Percentiles rank a stretch among this genome's conserved stretches.
Conservation (phyloP, 2,329 filamentous ascomycete genomes). For the Calonectria fujianensis region DNA sequence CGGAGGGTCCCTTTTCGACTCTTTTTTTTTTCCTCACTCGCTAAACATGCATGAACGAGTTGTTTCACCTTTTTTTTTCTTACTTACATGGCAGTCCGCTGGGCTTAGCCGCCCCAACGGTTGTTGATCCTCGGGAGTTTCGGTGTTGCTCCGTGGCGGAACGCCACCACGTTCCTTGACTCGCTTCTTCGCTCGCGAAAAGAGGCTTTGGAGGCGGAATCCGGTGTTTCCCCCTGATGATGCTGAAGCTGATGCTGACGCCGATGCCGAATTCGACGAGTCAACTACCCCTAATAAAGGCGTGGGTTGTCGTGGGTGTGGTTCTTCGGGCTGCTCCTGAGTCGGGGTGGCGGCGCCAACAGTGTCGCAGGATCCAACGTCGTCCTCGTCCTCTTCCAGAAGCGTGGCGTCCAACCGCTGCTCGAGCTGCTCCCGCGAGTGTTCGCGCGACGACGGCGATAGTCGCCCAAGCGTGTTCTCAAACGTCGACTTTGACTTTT, state of each 20-base stretch:
- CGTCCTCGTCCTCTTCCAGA: slow-evolving; percentile 40
- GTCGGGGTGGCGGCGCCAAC: slow-evolving; percentile 27
- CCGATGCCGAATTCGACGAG: slow-evolving; percentile 19
- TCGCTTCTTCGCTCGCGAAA: slow-evolving; percentile 51
- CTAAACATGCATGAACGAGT: slow-evolving; percentile 5
- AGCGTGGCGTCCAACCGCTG: slow-evolving; percentile 45
- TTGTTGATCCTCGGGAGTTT: slow-evolving; percentile 25
- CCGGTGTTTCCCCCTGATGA: slow-evolving; percentile 31
- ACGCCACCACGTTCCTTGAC: slow-evolving; percentile 47
- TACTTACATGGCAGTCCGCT: slow-evolving; percentile 48
- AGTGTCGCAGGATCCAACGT: slow-evolving; percentile 40
- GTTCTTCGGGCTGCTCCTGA: slow-evolving; percentile 23
- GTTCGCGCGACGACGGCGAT: slow-evolving; percentile 17
- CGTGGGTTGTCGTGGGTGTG: neutral
- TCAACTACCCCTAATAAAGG: slow-evolving; percentile 2
- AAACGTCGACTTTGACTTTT: slow-evolving; percentile 41
- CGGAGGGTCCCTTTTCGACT: slow-evolving; percentile 12
- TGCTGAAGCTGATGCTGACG: neutral
- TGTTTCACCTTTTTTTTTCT: slow-evolving; percentile 12
- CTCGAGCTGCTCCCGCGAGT: slow-evolving; percentile 23
- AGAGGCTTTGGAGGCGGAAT: slow-evolving; percentile 48
- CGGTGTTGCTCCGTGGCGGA: slow-evolving; percentile 18
- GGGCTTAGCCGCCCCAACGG: slow-evolving; percentile 34
- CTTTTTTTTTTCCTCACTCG: neutral
- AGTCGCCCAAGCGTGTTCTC: slow-evolving; percentile 44